Percentiles rank a stretch among this genome's conserved stretches.
These are phyloP conservation scores for Aspergillus novoparasiticus DNA, from an alignment of 2,329 filamentous ascomycete species.

Conservation along the genomic window DNA sequence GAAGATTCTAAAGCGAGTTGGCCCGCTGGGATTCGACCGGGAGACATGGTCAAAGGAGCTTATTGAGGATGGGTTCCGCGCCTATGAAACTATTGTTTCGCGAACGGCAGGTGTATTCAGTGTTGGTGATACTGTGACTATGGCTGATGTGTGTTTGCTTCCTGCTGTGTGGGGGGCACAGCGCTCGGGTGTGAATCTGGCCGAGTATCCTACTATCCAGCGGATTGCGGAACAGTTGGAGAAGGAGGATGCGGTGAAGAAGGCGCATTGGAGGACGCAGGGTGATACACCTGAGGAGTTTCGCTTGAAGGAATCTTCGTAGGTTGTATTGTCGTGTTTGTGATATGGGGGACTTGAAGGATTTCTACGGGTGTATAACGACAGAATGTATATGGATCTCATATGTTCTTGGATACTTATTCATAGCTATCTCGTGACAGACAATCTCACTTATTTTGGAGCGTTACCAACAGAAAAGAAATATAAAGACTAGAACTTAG, in stretches of 20 bases:
- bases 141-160: constrained; percentile 62
- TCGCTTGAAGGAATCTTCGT: constrained; percentile 22
- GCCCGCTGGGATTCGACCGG: constrained; percentile 46
- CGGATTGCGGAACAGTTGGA: constrained; percentile 52
- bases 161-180: constrained; percentile 62
- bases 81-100: constrained; percentile 55
- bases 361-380: not conserved
- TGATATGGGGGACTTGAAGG: not conserved
- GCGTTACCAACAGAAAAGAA: constrained; percentile 7
- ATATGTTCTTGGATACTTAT: not conserved
- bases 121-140: constrained; percentile 57
- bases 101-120: constrained; percentile 53
- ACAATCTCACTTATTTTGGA: constrained; percentile 8
- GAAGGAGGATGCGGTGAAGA: constrained; percentile 53
- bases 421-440: constrained; percentile 14
- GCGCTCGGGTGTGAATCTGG: constrained; percentile 57
- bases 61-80: constrained; percentile 56
- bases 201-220: constrained; percentile 50
- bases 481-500: not conserved
- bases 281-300: constrained; percentile 56
- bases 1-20: constrained; percentile 54
- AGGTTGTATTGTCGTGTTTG: not conserved
- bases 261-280: constrained; percentile 58
- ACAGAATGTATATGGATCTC: not conserved
- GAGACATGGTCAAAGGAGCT: constrained; percentile 56